These are phyloP conservation scores for Botrytis aclada DNA, from an alignment of 2,329 filamentous ascomycete genomes.

Conservation along the genomic window DNA sequence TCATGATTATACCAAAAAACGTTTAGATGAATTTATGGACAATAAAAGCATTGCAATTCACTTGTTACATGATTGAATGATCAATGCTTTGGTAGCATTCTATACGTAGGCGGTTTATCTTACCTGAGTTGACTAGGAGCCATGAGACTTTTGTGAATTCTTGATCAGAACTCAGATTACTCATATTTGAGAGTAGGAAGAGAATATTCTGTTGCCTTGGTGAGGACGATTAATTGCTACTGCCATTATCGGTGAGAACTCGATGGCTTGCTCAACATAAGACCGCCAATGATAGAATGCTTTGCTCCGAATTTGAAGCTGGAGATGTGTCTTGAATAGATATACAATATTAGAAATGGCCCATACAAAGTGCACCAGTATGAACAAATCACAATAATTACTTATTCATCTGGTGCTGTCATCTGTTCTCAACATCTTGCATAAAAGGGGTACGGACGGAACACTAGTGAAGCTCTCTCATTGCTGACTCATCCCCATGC, in stretches of 20 bases:
- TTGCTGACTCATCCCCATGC: conserved; percentile 15
- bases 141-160: neutral
- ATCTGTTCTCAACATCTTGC: neutral
- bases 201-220: neutral
- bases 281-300: neutral
- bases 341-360: neutral
- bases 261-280: neutral
- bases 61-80: neutral
- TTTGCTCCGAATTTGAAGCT: neutral
- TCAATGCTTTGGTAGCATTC: neutral
- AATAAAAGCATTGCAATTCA: neutral
- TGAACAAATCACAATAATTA: neutral
- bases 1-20: neutral
- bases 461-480: neutral
- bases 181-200: neutral
- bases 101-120: neutral
- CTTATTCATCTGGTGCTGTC: neutral
- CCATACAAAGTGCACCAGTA: neutral
- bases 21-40: neutral
- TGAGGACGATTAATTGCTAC: neutral
- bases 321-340: neutral
- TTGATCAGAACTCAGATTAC: neutral
- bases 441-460: conserved; percentile 8
- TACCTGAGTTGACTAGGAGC: neutral
- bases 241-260: neutral